Evolutionary conservation across 257 asterid species (phyloP), one percentile per base, ranked within the genome.

Genomic region (Forsythia viridissima): DNA sequence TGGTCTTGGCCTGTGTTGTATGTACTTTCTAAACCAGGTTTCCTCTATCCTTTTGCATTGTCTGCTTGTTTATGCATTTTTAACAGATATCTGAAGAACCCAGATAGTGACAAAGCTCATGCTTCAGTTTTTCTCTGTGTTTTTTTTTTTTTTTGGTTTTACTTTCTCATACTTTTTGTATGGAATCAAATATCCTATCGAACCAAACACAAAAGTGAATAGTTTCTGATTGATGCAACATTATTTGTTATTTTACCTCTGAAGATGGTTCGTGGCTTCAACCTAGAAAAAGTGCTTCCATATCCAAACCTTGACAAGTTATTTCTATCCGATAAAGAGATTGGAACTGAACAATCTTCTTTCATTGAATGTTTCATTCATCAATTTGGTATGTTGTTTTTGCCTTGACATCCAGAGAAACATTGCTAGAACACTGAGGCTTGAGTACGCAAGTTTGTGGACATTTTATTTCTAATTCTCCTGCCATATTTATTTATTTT

Each of bases 1-100:
- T 92, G 77, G 88, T 93, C 91, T 87, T 96, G 93, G 97, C 99
- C 79, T 96, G 93, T 85, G 94, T 96, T 90, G 99, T 95, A 94
- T 85, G 99, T 95, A 88, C 87, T 90, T 93, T 89, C 87, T 90
- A 81, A 87, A 84, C 92, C 91, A 85, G 94, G 91, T 88, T 85
- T 86, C 77, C 82, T 89, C 80, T 91, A 84, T 85, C 21, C 85
- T 88, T 85, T 72, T 84, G 85, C 69, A 81, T 80, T 77, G 78
- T 85, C 66, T 70, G 83, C 76, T 80, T 76, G 85, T 72, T 76
- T 73, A 52, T 79, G 77, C 24, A 46, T 77, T 30, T 30, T 68
- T 72, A 46, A 43, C 36, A 77, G 55, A n/a, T 77, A 73, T 74
- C 83, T 21, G 70, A 75, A 70, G 70, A 40, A 63, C 40, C 37